phyloP scores from a whole-genome alignment of 2,329 filamentous ascomycete species.

The Chaetothyriales sp. region DNA sequence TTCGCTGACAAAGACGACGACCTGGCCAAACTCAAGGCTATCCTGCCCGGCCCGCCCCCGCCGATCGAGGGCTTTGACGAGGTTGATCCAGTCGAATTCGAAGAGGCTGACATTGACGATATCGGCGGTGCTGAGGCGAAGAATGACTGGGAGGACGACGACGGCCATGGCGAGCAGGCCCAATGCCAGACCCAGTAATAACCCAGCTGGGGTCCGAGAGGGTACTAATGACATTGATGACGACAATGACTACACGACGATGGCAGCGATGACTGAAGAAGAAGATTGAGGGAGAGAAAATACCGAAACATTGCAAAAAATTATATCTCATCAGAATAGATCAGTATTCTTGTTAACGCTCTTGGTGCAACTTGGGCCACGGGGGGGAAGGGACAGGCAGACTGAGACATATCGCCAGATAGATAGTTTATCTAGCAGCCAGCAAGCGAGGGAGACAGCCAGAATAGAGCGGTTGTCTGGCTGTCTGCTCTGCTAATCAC shows the following conservation, averaged over 20 bases:
- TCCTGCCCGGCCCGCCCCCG: constrained; percentile 52
- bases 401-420: not conserved
- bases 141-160: constrained; percentile 35
- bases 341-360: not conserved
- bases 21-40: constrained; percentile 54
- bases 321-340: not conserved
- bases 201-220: too few relatives aligned
- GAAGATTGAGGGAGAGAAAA: not conserved
- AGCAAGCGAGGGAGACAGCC: not conserved
- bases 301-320: not conserved
- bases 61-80: constrained; percentile 51
- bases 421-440: not conserved
- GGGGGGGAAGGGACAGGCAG: not conserved
- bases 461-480: not conserved
- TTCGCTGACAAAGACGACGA: constrained; percentile 49
- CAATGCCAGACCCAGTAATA: constrained; percentile 36
- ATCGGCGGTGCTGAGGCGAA: constrained; percentile 32
- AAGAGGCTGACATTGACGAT: constrained; percentile 69
- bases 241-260: not conserved
- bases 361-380: too few relatives aligned
- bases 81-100: constrained; percentile 75
- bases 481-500: not conserved
- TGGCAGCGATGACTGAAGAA: not conserved
- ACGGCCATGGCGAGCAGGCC: constrained; percentile 30
- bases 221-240: not conserved